These are phyloP conservation scores for Daldinia sp. DNA, from an alignment of 2,329 filamentous ascomycete species.

Conservation along the genomic window DNA sequence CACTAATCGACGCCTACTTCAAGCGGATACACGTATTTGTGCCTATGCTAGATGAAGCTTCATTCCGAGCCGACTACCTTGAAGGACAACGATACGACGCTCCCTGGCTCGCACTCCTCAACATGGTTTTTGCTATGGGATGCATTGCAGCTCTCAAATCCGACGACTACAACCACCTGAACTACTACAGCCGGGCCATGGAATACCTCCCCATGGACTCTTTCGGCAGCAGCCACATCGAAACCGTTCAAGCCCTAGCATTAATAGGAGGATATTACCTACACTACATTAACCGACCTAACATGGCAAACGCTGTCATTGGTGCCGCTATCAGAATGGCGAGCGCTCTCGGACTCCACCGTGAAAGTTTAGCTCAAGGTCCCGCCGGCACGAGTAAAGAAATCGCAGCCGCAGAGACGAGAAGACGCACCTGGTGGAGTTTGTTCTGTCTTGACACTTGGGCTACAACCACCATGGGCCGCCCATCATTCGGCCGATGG, in stretches of 20 bases:
- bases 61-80: conserved; percentile 75
- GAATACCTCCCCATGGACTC: conserved; percentile 74
- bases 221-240: conserved; percentile 77
- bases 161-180: conserved; percentile 75
- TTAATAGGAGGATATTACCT: conserved; percentile 82
- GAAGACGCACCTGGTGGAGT: conserved; percentile 79
- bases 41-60: conserved; percentile 78
- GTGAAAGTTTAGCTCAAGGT: conserved; percentile 65
- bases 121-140: conserved; percentile 82
- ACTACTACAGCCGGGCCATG: conserved; percentile 77
- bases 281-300: conserved; percentile 81
- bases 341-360: conserved; percentile 78
- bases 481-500: conserved; percentile 76
- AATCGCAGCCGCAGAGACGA: conserved; percentile 68
- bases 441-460: conserved; percentile 80
- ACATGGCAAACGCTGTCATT: conserved; percentile 79
- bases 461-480: conserved; percentile 77
- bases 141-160: conserved; percentile 75
- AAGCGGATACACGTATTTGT: conserved; percentile 78
- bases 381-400: conserved; percentile 55
- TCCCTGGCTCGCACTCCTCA: conserved; percentile 78
- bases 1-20: conserved; percentile 81
- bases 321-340: conserved; percentile 80
- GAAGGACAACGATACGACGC: conserved; percentile 72
- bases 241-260: conserved; percentile 77